Percentiles rank a stretch among this genome's conserved stretches.
Evolutionary conservation across 805 yeast genomes (phyloP).

Genomic region (Schwanniomyces occidentalis): DNA sequence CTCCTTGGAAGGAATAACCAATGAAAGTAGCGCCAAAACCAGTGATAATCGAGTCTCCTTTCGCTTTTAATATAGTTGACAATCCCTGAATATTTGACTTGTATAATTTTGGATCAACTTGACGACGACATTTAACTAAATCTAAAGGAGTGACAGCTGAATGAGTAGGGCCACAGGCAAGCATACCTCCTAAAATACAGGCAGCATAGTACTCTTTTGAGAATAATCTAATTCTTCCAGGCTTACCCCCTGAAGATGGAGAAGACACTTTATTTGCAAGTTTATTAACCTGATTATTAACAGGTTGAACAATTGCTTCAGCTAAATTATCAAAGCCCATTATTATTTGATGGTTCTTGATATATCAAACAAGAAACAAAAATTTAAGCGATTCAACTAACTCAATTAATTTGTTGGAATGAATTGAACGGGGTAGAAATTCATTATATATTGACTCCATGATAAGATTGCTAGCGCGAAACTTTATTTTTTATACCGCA

Average conservation of each 20-base stretch:
- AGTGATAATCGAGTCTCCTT: constrained; percentile 80
- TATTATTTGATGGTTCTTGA: too few species aligned
- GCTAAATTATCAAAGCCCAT: constrained; percentile 21
- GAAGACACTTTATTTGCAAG: constrained; percentile 9
- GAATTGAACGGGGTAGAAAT: too few species aligned
- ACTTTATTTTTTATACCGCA: too few species aligned
- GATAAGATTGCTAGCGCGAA: too few species aligned
- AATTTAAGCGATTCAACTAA: too few species aligned
- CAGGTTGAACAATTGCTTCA: constrained; percentile 33
- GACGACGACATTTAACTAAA: constrained; percentile 89
- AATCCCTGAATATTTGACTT: constrained; percentile 81
- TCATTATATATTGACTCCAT: too few species aligned
- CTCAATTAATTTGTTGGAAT: too few species aligned
- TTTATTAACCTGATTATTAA: constrained; percentile 25
- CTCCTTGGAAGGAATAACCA: constrained; percentile 95
- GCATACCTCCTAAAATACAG: constrained; percentile 74
- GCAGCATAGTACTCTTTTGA: constrained; percentile 66
- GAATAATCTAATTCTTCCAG: constrained; percentile 46
- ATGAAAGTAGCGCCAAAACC: constrained; percentile 91
- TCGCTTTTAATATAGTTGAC: constrained; percentile 65
- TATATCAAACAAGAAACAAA: too few species aligned
- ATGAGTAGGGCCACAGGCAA: constrained; percentile 98
- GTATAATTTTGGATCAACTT: constrained; percentile 76
- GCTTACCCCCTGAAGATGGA: constrained; percentile 11
- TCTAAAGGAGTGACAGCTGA: constrained; percentile 91